phyloP scores from a whole-genome alignment of 2,329 filamentous ascomycete species.

The Didymella glomerata region DNA sequence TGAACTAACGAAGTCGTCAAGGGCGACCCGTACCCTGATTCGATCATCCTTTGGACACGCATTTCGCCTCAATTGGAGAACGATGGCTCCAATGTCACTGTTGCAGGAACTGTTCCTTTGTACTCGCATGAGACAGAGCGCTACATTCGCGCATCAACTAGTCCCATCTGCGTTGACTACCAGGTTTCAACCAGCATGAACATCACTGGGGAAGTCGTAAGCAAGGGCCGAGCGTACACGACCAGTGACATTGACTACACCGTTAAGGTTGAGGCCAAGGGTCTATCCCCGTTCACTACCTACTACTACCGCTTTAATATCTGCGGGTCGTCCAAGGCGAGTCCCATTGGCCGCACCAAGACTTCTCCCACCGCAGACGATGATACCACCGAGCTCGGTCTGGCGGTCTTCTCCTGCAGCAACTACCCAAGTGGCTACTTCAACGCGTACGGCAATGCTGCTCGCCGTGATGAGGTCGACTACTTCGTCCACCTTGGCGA shows the following conservation, averaged over 20 bases:
- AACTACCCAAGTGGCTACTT: slow-evolving; percentile 61
- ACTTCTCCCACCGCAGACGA: slow-evolving; percentile 68
- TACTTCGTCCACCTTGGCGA: slow-evolving; percentile 55
- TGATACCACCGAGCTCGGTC: slow-evolving; percentile 64
- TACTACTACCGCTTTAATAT: slow-evolving; percentile 77
- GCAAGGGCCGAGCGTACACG: slow-evolving; percentile 70
- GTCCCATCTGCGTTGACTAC: slow-evolving; percentile 74
- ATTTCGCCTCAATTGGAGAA: slow-evolving; percentile 51
- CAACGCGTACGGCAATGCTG: slow-evolving; percentile 56
- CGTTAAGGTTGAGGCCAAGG: slow-evolving; percentile 73
- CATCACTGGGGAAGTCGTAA: slow-evolving; percentile 58
- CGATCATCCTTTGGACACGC: slow-evolving; percentile 48
- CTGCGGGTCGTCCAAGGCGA: slow-evolving; percentile 69
- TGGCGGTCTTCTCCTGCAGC: slow-evolving; percentile 76
- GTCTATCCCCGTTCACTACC: slow-evolving; percentile 68
- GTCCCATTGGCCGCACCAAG: slow-evolving; percentile 73
- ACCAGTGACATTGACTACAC: slow-evolving; percentile 80
- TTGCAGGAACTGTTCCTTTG: slow-evolving; percentile 64
- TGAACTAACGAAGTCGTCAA: not conserved
- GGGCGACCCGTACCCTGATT: slow-evolving; percentile 56
- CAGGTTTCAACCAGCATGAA: slow-evolving; percentile 62
- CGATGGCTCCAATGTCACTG: slow-evolving; percentile 57
- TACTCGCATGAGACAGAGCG: slow-evolving; percentile 64
- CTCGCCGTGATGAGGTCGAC: slow-evolving; percentile 54
- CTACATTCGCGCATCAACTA: slow-evolving; percentile 62